A percentile compares a stretch with the other conserved stretches of the same genome.
Evolutionary conservation across 2,329 filamentous ascomycete species (phyloP).

Genomic region (Neopestalotiopsis sp.): DNA sequence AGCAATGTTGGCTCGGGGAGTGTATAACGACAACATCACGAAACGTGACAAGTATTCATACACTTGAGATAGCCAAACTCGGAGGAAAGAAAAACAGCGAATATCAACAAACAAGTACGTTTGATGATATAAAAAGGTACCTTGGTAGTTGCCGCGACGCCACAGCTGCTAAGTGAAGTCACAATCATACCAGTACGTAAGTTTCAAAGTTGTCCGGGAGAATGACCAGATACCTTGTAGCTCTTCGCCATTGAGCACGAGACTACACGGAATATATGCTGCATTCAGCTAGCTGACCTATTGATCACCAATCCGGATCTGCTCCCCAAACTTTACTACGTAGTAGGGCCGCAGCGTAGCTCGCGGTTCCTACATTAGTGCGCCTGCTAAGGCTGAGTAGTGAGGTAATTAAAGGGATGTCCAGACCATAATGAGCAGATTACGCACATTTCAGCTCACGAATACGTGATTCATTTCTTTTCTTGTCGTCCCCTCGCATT

Average conservation of each 20-base stretch:
- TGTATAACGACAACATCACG: background rate
- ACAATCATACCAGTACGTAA: background rate
- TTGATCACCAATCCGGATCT: background rate
- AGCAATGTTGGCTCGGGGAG: background rate
- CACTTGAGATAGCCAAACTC: too few species aligned
- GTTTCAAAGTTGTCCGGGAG: background rate
- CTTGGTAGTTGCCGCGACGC: too few species aligned
- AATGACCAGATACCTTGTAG: background rate
- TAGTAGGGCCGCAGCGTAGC: background rate
- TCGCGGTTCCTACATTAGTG: background rate
- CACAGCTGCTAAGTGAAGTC: too few species aligned
- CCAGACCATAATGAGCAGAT: too few species aligned
- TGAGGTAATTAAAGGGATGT: too few species aligned
- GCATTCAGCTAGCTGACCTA: background rate
- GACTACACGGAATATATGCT: background rate
- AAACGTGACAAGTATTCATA: too few species aligned
- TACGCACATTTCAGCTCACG: too few species aligned
- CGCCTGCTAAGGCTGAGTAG: background rate
- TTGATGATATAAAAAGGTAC: too few species aligned
- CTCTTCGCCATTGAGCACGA: background rate
- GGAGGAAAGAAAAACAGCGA: too few species aligned
- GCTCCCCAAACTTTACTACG: background rate
- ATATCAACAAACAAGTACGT: too few species aligned
- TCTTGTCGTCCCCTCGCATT: too few species aligned
- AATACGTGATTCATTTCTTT: too few species aligned